phyloP scores from a whole-genome alignment of 257 asterid species.

The Solanum commersonii region DNA sequence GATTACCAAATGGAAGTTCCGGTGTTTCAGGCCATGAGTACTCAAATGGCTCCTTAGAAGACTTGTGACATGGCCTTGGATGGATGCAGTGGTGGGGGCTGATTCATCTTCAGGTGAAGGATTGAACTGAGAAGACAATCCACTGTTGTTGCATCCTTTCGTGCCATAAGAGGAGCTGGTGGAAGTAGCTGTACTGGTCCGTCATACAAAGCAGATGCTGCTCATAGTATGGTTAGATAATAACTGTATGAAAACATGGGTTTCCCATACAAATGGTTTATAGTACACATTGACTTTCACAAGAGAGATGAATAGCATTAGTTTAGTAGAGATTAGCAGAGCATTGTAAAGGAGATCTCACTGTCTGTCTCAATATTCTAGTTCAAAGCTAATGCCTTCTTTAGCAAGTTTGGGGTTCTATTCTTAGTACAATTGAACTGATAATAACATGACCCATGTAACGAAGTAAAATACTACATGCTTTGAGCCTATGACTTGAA shows the following conservation, averaged over 20 bases:
- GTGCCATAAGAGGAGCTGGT: background rate
- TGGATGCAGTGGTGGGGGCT: background rate
- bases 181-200: background rate
- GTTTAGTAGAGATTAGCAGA: background rate
- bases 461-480: too few relatives aligned
- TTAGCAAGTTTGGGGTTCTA: background rate
- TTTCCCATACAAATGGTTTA: background rate
- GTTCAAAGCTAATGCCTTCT: background rate
- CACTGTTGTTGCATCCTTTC: background rate
- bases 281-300: background rate
- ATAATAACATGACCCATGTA: background rate
- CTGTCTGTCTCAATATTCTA: background rate
- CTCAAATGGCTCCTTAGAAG: constrained; percentile 44
- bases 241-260: background rate
- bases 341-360: background rate
- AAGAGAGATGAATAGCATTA: background rate
- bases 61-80: constrained; percentile 18
- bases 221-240: background rate
- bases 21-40: constrained; percentile 45
- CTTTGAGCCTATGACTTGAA: too few relatives aligned
- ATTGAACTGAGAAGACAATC: background rate
- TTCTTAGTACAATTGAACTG: background rate
- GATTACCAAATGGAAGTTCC: constrained; percentile 41
- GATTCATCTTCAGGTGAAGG: background rate
- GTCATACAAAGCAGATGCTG: background rate